Conservation (phyloP, 306 rosid species). For the Trifolium dubium region DNA sequence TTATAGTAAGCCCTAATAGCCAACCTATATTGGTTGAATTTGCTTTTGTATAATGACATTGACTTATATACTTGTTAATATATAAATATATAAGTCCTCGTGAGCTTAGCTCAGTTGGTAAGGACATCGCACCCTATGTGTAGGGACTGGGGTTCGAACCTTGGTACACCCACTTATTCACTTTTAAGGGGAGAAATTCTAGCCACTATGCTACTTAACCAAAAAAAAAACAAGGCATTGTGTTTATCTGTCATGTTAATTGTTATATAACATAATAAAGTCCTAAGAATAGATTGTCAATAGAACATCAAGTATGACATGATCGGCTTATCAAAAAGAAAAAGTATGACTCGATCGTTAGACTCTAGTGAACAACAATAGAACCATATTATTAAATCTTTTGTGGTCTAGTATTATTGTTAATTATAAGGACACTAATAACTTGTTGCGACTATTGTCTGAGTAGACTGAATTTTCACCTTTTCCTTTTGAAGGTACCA, state of each 20-base stretch:
- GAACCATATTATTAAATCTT: not conserved
- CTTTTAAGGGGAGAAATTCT: too few species aligned
- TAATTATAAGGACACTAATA: not conserved
- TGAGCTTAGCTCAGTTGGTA: too few species aligned
- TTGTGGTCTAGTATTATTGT: not conserved
- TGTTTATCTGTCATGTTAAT: not conserved
- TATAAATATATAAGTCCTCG: not conserved
- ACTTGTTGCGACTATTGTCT: not conserved
- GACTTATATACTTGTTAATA: not conserved
- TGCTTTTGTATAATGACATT: not conserved
- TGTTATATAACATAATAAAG: not conserved
- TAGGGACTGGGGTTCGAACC: too few species aligned
- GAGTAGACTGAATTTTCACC: constrained; percentile 13
- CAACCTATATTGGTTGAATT: not conserved
- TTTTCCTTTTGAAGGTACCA: constrained; percentile 59
- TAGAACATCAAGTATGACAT: not conserved
- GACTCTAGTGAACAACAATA: not conserved
- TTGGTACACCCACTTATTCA: too few species aligned
- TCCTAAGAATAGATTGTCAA: not conserved
- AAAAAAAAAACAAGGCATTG: not conserved
- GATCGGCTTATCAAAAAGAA: too few species aligned
- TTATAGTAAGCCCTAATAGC: not conserved
- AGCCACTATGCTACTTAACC: too few species aligned
- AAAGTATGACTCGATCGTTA: not conserved
- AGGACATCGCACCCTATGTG: too few species aligned